Conservation (phyloP, 148 eudicot species). For the Fagopyrum tataricum region DNA sequence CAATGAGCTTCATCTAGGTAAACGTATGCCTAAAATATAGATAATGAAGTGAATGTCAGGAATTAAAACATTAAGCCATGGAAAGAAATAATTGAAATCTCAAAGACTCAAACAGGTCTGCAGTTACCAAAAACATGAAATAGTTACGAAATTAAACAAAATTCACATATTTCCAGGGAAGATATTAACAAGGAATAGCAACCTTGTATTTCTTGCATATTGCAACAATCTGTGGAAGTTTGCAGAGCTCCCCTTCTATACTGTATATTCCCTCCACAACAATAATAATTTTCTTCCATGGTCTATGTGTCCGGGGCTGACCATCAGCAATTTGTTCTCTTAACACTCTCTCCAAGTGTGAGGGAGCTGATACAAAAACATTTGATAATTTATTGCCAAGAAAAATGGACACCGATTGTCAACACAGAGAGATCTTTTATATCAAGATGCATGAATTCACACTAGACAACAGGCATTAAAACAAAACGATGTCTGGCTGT, state of each 20-base stretch:
- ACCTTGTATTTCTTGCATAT: slow-evolving; percentile 97
- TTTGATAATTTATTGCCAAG: no score
- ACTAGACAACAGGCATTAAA: no score
- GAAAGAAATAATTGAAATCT: no score
- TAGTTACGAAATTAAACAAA: no score
- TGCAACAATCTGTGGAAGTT: slow-evolving; percentile 84
- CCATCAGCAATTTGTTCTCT: slow-evolving; percentile 91
- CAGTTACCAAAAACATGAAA: background rate
- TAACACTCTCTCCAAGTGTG: slow-evolving; percentile 74
- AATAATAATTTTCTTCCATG: slow-evolving; percentile 94
- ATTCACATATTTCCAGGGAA: no score
- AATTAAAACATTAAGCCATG: no score
- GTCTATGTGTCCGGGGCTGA: slow-evolving; percentile 93
- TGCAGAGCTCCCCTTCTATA: slow-evolving; percentile 97
- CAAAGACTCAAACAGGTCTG: background rate
- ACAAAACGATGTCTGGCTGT: no score
- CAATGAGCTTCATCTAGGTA: slow-evolving; percentile 96
- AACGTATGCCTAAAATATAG: slow-evolving; percentile 51
- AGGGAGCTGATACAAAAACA: slow-evolving; percentile 47
- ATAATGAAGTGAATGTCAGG: background rate
- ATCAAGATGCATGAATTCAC: no score
- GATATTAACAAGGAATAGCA: background rate
- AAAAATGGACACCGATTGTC: no score
- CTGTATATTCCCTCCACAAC: slow-evolving; percentile 96
- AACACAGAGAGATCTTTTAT: no score